A percentile compares a stretch with the other conserved stretches of the same genome.
Conservation (phyloP, 2,329 filamentous ascomycete genomes). For the Aureobasidium musti region DNA sequence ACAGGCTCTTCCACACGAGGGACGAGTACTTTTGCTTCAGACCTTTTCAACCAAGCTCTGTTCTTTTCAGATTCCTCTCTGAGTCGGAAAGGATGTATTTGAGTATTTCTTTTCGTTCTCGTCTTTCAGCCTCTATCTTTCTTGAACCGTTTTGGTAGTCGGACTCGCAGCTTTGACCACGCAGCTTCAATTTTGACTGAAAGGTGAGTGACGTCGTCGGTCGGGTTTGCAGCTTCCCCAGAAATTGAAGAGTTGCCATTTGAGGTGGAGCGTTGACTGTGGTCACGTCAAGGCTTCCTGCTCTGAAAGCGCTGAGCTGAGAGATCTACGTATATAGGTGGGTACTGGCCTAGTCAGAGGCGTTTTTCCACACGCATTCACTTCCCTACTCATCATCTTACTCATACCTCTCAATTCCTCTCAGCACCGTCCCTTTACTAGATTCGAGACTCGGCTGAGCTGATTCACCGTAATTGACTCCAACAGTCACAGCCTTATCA, state of each 20-base stretch:
- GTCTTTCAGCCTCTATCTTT: too few species aligned
- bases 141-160: too few species aligned
- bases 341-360: not conserved
- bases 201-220: conserved; percentile 3
- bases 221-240: conserved; percentile 3
- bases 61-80: too few species aligned
- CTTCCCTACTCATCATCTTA: conserved; percentile 5
- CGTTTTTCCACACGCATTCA: not conserved
- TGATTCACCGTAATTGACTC: not conserved
- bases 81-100: not conserved
- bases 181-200: not conserved
- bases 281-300: conserved; percentile 24
- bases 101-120: too few species aligned
- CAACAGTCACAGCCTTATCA: conserved; percentile 11
- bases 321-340: conserved; percentile 20
- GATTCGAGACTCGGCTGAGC: conserved; percentile 1
- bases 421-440: not conserved
- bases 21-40: not conserved
- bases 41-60: too few species aligned
- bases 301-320: conserved; percentile 20
- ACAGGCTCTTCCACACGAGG: not conserved
- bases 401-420: not conserved
- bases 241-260: not conserved
- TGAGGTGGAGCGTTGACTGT: not conserved
- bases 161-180: not conserved